Conservation (phyloP, 2,329 filamentous ascomycete species). For the Knoxdaviesia proteae region DNA sequence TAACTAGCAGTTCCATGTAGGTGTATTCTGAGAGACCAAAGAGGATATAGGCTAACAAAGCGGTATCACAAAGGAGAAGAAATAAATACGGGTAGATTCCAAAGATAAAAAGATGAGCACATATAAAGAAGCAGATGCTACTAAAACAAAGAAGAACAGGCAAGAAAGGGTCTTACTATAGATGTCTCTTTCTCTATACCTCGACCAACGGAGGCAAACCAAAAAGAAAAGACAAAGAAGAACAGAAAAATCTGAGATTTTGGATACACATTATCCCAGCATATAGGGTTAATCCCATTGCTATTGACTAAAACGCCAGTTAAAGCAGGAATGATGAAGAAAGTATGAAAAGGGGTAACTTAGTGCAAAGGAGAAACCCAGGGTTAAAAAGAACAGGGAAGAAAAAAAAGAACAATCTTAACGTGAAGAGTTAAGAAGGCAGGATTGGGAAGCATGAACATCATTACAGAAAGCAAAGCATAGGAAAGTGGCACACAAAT, state of each 20-base stretch:
- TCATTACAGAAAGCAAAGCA: not conserved
- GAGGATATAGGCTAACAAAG: not conserved
- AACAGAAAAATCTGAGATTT: constrained; percentile 4
- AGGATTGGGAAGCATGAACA: not conserved
- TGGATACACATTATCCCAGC: too few relatives aligned
- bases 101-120: not conserved
- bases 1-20: too few relatives aligned
- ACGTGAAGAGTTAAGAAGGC: not conserved
- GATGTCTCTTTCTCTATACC: not conserved
- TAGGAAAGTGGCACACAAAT: not conserved
- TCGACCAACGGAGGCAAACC: not conserved
- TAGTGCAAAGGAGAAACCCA: too few relatives aligned
- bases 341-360: constrained; percentile 3
- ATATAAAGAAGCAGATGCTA: not conserved
- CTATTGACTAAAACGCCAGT: too few relatives aligned
- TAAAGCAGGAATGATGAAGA: not conserved
- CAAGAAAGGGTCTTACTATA: not conserved
- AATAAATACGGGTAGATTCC: not conserved
- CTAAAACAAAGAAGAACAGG: too few relatives aligned
- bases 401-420: not conserved
- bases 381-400: not conserved
- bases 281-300: too few relatives aligned
- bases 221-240: constrained; percentile 6
- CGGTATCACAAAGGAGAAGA: constrained; percentile 1
- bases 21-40: too few relatives aligned